Base-by-base conservation (phyloP, 2,329 filamentous ascomycete genomes). In the Alternaria rosae region DNA sequence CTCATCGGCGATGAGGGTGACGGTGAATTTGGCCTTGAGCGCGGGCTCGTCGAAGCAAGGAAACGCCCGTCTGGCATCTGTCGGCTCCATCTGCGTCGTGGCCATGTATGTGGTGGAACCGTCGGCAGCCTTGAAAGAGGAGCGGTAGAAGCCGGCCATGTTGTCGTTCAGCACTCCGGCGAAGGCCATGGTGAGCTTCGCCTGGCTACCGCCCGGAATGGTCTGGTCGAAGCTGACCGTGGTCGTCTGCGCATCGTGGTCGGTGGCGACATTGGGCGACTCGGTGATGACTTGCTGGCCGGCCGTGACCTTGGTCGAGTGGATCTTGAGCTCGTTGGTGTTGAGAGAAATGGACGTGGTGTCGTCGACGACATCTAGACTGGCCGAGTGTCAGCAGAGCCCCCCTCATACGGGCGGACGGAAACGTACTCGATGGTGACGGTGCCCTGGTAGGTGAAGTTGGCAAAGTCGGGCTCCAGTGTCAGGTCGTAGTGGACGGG, bases 101-200 rank as follows among this genome's bases (percentile, higher is more conserved):
- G 94, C 94, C 76, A 98, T 85, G 78, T 94, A 91, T 69, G 91
- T 92, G 61, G 90, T 89, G 62, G 88, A 88, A 41, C 94, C 94
- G 74, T 95, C 89, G 51, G 87, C 82, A 64, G 88, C 89, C 84
- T 95, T 96, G 85, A 94, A 98, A 7, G 93, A 96, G 2, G 93
- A 97, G 61, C 94, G 89, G 82, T 98, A 98, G 86, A 98, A 98
- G 50, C 94, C 94, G 51, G 94, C 94, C 93, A 98, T 97, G 82
- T 95, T 94, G 79, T 97, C 92, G 80, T 97, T 97, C 74, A 97
- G 83, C 44, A 85, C 86, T 42, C 93, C 93, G 10, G 87, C 89
- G 81, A 96, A 97, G 70, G 87, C 90, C 73, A 93, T 88, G 75
- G 89, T 89, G 64, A 96, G 82, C 81, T 90, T 89, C 20, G 91